Percentiles rank a stretch among this genome's conserved stretches.
phyloP scores from a whole-genome alignment of 2,329 filamentous ascomycete species.

The Coniochaeta prunicola region DNA sequence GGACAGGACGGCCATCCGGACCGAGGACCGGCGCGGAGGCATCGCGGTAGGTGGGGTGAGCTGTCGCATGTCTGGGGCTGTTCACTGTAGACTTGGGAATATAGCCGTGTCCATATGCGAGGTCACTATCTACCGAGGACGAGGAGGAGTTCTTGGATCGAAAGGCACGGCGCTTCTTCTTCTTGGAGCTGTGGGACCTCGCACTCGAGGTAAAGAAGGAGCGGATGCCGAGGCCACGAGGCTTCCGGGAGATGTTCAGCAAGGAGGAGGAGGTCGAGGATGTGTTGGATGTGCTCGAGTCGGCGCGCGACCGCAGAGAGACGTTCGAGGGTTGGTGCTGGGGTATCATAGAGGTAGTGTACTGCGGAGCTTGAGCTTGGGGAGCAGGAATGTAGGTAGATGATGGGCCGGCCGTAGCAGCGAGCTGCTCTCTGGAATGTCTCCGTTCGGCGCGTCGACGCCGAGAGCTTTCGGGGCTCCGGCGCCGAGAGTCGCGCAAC shows the following conservation, averaged over 20 bases:
- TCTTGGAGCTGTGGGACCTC: constrained; percentile 9
- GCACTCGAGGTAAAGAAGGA: constrained; percentile 22
- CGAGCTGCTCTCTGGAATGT: constrained; percentile 31
- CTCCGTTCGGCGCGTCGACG: constrained; percentile 40
- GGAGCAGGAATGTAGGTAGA: not conserved
- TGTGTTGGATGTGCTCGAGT: constrained; percentile 22
- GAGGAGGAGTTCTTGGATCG: constrained; percentile 44
- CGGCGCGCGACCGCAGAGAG: constrained; percentile 14
- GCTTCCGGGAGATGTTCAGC: constrained; percentile 24
- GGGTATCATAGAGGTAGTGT: constrained; percentile 9
- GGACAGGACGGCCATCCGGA: constrained; percentile 15
- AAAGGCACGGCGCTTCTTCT: constrained; percentile 31
- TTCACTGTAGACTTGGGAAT: constrained; percentile 17
- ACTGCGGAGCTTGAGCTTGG: not conserved
- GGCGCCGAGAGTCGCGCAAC: constrained; percentile 48
- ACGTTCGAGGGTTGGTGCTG: constrained; percentile 6
- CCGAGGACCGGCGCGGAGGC: constrained; percentile 9
- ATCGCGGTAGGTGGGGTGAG: constrained; percentile 5
- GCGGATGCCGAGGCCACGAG: constrained; percentile 19
- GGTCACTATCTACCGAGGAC: constrained; percentile 47
- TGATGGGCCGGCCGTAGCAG: constrained; percentile 11
- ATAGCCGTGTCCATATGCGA: constrained; percentile 48
- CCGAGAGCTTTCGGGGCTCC: constrained; percentile 48
- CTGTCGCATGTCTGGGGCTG: constrained; percentile 2
- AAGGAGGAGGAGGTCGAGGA: constrained; percentile 26